These are phyloP conservation scores for Solanum arcanum DNA, from an alignment of 257 asterid genomes.

Conservation along the genomic window DNA sequence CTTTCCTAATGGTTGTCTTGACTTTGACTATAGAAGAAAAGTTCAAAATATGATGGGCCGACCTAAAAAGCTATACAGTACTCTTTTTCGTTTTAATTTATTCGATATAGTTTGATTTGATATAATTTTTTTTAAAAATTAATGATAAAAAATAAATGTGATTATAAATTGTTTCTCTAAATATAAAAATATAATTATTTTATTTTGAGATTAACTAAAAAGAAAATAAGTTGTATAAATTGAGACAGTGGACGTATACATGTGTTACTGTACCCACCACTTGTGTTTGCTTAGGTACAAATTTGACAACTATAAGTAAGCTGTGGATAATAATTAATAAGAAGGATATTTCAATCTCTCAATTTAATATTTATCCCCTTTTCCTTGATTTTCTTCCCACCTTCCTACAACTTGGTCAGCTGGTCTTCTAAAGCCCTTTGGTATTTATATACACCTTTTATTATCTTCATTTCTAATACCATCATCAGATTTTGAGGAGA, in stretches of 20 bases:
- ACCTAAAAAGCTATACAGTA: neutral
- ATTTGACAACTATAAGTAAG: neutral
- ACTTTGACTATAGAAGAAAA: neutral
- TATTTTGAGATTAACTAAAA: fast-evolving
- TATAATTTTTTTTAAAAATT: fast-evolving
- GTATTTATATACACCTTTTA: neutral
- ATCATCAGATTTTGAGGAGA: neutral
- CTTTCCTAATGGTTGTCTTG: neutral
- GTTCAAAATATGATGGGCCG: neutral
- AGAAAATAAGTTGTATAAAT: neutral
- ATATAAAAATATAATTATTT: fast-evolving
- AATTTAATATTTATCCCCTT: neutral
- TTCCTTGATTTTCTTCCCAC: neutral
- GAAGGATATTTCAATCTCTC: neutral
- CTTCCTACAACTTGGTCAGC: neutral
- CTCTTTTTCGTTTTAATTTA: neutral
- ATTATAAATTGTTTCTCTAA: neutral
- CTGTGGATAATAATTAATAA: neutral
- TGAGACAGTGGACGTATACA: fast-evolving
- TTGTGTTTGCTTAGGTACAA: neutral
- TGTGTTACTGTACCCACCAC: neutral
- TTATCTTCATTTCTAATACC: neutral
- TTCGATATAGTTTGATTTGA: neutral
- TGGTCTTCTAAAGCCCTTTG: neutral
- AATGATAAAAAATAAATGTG: neutral